Conservation (phyloP, 345 rosid genomes). For the Rubroshorea leprosula region DNA sequence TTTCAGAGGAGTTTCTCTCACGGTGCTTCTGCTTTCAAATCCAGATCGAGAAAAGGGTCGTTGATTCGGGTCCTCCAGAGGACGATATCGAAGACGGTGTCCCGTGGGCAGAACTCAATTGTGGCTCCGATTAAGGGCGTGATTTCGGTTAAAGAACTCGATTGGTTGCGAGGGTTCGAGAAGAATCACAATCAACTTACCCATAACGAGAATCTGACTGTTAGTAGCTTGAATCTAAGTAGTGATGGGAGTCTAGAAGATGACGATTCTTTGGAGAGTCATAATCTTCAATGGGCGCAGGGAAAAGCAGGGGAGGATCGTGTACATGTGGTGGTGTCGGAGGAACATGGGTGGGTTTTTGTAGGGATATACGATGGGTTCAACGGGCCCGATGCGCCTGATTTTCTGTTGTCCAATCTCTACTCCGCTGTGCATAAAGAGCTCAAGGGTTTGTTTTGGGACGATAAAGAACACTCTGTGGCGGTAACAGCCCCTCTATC, state of each 20-base stretch:
- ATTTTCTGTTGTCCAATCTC: slow-evolving; percentile 62
- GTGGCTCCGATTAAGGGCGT: slow-evolving; percentile 69
- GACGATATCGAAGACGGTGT: slow-evolving; percentile 63
- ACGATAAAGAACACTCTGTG: slow-evolving; percentile 54
- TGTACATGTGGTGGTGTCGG: slow-evolving; percentile 96
- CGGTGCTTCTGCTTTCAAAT: slow-evolving; percentile 49
- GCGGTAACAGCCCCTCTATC: slow-evolving; percentile 15
- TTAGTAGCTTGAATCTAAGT: slow-evolving; percentile 53
- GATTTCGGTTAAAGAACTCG: slow-evolving; percentile 49
- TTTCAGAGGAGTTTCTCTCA: slow-evolving; percentile 82
- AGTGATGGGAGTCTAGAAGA: slow-evolving; percentile 75
- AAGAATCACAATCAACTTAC: slow-evolving; percentile 22
- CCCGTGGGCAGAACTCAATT: slow-evolving; percentile 68
- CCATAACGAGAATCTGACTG: slow-evolving; percentile 62
- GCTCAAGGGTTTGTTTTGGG: slow-evolving; percentile 87
- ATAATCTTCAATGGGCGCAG: slow-evolving; percentile 92
- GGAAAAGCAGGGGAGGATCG: slow-evolving; percentile 99
- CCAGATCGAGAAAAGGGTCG: slow-evolving; percentile 51
- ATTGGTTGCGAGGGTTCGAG: slow-evolving; percentile 58
- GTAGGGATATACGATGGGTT: slow-evolving; percentile 98
- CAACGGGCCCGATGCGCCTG: slow-evolving; percentile 98
- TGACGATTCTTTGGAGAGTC: slow-evolving; percentile 60
- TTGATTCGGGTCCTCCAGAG: slow-evolving; percentile 60
- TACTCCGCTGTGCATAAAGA: slow-evolving; percentile 71
- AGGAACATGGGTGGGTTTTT: slow-evolving; percentile 90